These are phyloP conservation scores for Triticum timopheevii DNA, from an alignment of 176 grass and related monocot species.

Conservation along the genomic window DNA sequence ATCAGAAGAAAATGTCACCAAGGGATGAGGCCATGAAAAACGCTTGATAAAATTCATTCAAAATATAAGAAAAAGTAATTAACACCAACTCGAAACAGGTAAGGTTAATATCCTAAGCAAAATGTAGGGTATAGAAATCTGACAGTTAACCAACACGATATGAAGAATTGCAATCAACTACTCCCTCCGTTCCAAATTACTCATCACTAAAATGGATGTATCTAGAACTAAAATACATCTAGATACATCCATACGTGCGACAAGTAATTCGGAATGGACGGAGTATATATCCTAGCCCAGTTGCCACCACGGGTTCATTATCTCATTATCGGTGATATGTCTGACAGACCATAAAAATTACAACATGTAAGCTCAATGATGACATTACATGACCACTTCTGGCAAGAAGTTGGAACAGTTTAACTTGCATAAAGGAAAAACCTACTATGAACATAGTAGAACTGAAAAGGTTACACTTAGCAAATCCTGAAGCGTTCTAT, in stretches of 20 bases:
- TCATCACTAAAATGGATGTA: too few relatives aligned
- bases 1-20: not conserved
- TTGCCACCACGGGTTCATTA: not conserved
- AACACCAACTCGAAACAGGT: not conserved
- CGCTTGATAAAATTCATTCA: not conserved
- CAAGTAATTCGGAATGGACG: too few relatives aligned
- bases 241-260: too few relatives aligned
- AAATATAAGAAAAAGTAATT: not conserved
- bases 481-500: not conserved
- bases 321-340: not conserved
- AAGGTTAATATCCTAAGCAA: too few relatives aligned
- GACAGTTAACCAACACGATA: too few relatives aligned
- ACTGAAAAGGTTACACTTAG: not conserved
- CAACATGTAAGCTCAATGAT: not conserved
- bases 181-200: too few relatives aligned
- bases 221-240: too few relatives aligned
- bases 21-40: not conserved
- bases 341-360: not conserved
- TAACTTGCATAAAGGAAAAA: not conserved
- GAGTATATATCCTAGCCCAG: not conserved
- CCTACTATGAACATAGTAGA: not conserved
- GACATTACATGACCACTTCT: not conserved
- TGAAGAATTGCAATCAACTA: too few relatives aligned
- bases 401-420: not conserved
- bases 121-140: too few relatives aligned